Percentiles rank a stretch among this genome's conserved stretches.
Conservation (phyloP, 129 eudicot genomes). For the Silybum marianum region DNA sequence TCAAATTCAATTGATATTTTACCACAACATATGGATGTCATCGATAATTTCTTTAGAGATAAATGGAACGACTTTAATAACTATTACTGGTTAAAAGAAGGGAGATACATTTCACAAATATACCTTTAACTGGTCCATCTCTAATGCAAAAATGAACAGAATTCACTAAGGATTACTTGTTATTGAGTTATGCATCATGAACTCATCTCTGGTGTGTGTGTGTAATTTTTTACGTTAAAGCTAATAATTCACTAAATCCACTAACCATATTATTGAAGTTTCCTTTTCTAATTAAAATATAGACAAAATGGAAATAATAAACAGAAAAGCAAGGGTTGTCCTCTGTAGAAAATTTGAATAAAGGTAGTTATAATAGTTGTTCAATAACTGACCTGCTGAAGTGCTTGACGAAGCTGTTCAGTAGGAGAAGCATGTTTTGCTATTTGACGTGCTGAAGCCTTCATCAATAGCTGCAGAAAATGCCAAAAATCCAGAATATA, state of each 20-base stretch:
- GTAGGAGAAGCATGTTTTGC: constrained; percentile 51
- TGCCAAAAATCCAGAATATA: not conserved
- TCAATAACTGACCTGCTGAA: constrained; percentile 22
- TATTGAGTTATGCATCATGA: not conserved
- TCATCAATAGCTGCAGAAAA: constrained; percentile 23
- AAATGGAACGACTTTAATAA: not conserved
- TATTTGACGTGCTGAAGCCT: constrained; percentile 58
- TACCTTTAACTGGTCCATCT: not conserved
- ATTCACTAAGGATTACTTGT: not conserved
- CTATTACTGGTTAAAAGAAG: not conserved
- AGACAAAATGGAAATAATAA: not conserved
- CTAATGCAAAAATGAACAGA: not conserved
- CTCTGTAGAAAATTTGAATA: not conserved
- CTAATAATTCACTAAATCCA: not conserved
- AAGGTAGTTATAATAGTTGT: not conserved
- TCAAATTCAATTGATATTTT: not conserved
- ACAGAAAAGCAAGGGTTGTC: not conserved
- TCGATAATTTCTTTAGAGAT: not conserved
- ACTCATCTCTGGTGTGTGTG: not conserved
- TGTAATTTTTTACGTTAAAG: not conserved
- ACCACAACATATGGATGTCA: not conserved
- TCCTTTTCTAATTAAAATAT: not conserved
- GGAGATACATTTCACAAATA: not conserved
- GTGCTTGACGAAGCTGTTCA: constrained; percentile 60
- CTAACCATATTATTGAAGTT: not conserved